Conservation (phyloP, 2,329 filamentous ascomycete genomes). For the Penicillium corylophilum region DNA sequence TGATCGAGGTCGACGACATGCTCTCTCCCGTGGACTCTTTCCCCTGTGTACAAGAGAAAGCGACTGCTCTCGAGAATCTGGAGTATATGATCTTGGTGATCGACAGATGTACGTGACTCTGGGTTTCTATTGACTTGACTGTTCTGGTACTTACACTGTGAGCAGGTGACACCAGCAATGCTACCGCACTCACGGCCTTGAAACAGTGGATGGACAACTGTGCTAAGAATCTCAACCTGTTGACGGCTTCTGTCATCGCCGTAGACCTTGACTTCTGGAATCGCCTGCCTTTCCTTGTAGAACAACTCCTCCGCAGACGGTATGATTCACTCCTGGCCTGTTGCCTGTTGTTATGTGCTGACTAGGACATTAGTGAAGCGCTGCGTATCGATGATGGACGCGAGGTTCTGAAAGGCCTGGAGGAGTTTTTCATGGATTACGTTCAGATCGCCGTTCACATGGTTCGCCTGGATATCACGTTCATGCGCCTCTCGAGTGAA, state of each 20-base stretch:
- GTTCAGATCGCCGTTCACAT: conserved; percentile 43
- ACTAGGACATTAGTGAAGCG: conserved; percentile 26
- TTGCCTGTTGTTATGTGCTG: conserved; percentile 1
- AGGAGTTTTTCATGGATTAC: conserved; percentile 44
- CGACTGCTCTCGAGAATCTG: conserved; percentile 34
- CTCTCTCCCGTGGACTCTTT: conserved; percentile 37
- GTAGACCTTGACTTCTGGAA: conserved; percentile 49
- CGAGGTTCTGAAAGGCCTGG: conserved; percentile 33
- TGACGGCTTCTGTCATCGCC: conserved; percentile 35
- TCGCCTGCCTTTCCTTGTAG: conserved; percentile 41
- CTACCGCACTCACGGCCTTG: conserved; percentile 33
- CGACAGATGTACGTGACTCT: conserved; percentile 36
- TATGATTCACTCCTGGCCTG: conserved; percentile 21
- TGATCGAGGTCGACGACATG: conserved; percentile 38
- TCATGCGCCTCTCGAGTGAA: conserved; percentile 30
- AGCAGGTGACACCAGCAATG: conserved; percentile 33
- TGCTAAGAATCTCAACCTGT: conserved; percentile 30
- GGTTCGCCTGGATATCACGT: conserved; percentile 38
- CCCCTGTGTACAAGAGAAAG: conserved; percentile 32
- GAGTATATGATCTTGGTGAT: conserved; percentile 33
- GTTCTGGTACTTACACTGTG: conserved; percentile 1
- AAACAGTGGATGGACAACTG: conserved; percentile 47
- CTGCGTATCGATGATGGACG: conserved; percentile 34
- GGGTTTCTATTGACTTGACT: background rate
- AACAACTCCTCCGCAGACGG: conserved; percentile 42